Base-by-base conservation (phyloP, 2,329 filamentous ascomycete genomes). In the Venturia effusa region DNA sequence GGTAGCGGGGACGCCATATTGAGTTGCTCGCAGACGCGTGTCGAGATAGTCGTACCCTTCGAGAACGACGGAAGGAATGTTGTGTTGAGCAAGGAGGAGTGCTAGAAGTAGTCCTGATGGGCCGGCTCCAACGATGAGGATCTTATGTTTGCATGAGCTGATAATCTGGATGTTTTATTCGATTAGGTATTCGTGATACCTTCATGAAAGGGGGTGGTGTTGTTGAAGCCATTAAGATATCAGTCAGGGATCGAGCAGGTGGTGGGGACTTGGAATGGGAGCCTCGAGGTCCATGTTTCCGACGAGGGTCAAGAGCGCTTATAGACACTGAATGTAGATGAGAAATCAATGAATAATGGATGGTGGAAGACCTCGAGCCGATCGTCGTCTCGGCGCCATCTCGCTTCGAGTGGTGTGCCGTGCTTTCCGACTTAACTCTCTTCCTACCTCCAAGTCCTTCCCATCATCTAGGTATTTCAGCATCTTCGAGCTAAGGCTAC, bases 101-200 rank as follows among this genome's bases (percentile, higher is more conserved):
- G 74, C 74, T 51, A 76, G 72, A 61, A 78, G 73, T 27, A 76
- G 73, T 24, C 76, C 76, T 1, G 76, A 73, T 59, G 74, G 75
- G 27, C 75, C 76, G 8, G 74, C 76, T 45, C 76, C 76, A 54
- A 75, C 71, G 48, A 77, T 71, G 10, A 77, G 66, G 24, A 78
- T 24, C 60, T 55, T 48, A 30, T 22, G 57, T 6, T n/a, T 60
- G 57, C 24, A 27, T 59, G 13, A 59, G 57, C 30, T 11, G n/a
- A 34, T 11, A 32, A 59, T 37, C 19, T 59, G 30, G 1, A 22
- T 60, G 57, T 13, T 3, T 55, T 1, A 13, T 55, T 32, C 32
- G 48, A 55, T 32, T 13, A n/a, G 17, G 24, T 22, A 54, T n/a
- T n/a, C n/a, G n/a, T 15, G 30, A 55, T 55, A 55, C 48, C 48